Conservation (phyloP, 2,329 filamentous ascomycete species). For the Aspergillus sojae region DNA sequence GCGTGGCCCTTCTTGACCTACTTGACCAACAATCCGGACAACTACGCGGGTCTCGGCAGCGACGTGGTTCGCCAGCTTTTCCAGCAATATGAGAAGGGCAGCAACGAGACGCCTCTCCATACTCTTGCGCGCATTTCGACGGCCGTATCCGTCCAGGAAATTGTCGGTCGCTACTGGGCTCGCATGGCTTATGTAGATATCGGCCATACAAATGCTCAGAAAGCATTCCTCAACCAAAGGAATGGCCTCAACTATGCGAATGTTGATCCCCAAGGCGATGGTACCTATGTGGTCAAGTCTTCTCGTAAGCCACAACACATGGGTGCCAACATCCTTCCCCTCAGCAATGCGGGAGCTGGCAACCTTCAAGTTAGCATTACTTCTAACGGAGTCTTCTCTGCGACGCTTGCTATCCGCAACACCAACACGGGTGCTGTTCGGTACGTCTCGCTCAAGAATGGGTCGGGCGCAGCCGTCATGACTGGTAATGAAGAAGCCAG, state of each 20-base stretch:
- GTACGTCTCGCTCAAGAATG: constrained; percentile 11
- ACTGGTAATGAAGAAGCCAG: constrained; percentile 10
- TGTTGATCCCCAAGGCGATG: background rate
- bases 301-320: constrained; percentile 12
- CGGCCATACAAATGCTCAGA: constrained; percentile 6
- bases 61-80: constrained; percentile 8
- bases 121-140: constrained; percentile 7
- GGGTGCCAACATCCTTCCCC: constrained; percentile 15
- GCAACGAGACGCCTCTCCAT: constrained; percentile 19
- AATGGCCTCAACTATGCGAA: constrained; percentile 8
- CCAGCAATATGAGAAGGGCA: constrained; percentile 9
- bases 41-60: constrained; percentile 9
- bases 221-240: constrained; percentile 11
- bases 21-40: constrained; percentile 15
- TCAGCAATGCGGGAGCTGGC: background rate
- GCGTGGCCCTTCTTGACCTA: constrained; percentile 16
- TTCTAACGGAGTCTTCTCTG: background rate
- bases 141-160: background rate
- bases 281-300: constrained; percentile 8
- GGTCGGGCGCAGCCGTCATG: background rate
- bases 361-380: constrained; percentile 6
- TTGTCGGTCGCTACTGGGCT: constrained; percentile 16
- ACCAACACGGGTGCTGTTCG: constrained; percentile 5
- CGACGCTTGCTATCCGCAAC: constrained; percentile 11
- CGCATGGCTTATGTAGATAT: constrained; percentile 18